Conservation (phyloP, 768 basidiomycete genomes). For the Sistotremastrum niveocremeum region DNA sequence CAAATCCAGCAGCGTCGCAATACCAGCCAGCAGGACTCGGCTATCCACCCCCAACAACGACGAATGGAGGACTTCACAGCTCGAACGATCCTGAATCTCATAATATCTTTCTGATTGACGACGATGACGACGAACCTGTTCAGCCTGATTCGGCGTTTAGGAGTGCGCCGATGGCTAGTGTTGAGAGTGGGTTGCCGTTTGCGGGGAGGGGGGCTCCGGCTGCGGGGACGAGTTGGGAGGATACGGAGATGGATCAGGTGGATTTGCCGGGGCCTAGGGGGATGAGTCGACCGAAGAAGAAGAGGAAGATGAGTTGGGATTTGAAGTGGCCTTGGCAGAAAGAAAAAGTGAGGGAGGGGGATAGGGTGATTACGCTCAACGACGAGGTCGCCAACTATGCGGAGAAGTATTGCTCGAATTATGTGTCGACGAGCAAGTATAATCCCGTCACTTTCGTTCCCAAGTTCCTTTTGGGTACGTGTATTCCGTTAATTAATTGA, state of each 20-base stretch:
- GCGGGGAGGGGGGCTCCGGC: conserved; percentile 44
- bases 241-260: conserved; percentile 14
- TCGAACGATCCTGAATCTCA: conserved; percentile 27
- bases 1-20: conserved; percentile 45
- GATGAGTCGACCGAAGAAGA: conserved; percentile 8
- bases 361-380: conserved; percentile 75
- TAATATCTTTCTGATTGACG: conserved; percentile 82
- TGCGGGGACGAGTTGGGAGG: conserved; percentile 29
- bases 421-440: conserved; percentile 91
- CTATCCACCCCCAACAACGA: conserved; percentile 43
- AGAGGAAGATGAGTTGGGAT: conserved; percentile 20
- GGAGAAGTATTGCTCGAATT: conserved; percentile 62
- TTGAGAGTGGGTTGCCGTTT: conserved; percentile 42
- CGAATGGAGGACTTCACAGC: conserved; percentile 27
- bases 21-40: conserved; percentile 35
- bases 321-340: conserved; percentile 85
- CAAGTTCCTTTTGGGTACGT: conserved; percentile 83
- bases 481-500: background rate
- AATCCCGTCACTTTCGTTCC: conserved; percentile 77
- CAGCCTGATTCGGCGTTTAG: conserved; percentile 34
- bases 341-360: conserved; percentile 48
- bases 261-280: conserved; percentile 29
- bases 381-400: conserved; percentile 46
- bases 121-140: conserved; percentile 55
- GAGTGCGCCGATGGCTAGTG: conserved; percentile 29